A percentile compares a stretch with the other conserved stretches of the same genome.
These are phyloP conservation scores for Tubosaeta sp. DNA, from an alignment of 768 basidiomycete species.

Conservation along the genomic window DNA sequence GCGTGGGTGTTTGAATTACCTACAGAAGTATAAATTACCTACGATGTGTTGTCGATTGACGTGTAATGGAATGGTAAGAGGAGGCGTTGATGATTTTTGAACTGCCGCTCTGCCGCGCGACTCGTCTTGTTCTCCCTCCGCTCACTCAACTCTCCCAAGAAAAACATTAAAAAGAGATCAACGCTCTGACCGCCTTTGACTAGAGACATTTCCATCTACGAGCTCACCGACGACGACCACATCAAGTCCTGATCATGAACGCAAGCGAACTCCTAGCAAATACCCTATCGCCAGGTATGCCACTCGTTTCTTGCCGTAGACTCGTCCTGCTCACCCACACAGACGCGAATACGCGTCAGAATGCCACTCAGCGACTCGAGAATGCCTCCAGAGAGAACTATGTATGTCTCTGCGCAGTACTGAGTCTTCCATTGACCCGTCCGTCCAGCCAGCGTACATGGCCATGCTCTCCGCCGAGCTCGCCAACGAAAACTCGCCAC, in stretches of 20 bases:
- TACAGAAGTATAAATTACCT: constrained; percentile 17
- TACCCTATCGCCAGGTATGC: constrained; percentile 84
- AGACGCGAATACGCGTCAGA: constrained; percentile 90
- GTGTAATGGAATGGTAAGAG: constrained; percentile 9
- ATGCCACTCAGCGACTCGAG: constrained; percentile 89
- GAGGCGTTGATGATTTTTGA: constrained; percentile 25
- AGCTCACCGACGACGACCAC: constrained; percentile 21
- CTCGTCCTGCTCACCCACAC: constrained; percentile 25
- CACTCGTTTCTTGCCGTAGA: constrained; percentile 26
- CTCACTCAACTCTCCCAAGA: constrained; percentile 21
- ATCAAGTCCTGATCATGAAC: constrained; percentile 61
- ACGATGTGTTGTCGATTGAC: constrained; percentile 13
- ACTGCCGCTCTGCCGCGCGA: constrained; percentile 33
- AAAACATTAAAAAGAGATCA: constrained; percentile 9
- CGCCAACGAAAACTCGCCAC: constrained; percentile 62
- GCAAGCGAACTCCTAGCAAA: constrained; percentile 88
- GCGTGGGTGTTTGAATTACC: constrained; percentile 10
- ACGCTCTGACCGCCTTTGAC: constrained; percentile 10
- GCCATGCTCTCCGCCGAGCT: constrained; percentile 83
- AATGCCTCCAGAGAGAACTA: constrained; percentile 83
- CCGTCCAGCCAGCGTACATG: constrained; percentile 83
- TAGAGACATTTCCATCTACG: constrained; percentile 11
- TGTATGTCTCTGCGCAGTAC: constrained; percentile 45
- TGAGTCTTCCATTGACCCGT: constrained; percentile 8
- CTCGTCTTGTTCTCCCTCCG: constrained; percentile 22